Base-by-base conservation (phyloP, 108 stramenopile genomes). In the Cyclotella atomus region DNA sequence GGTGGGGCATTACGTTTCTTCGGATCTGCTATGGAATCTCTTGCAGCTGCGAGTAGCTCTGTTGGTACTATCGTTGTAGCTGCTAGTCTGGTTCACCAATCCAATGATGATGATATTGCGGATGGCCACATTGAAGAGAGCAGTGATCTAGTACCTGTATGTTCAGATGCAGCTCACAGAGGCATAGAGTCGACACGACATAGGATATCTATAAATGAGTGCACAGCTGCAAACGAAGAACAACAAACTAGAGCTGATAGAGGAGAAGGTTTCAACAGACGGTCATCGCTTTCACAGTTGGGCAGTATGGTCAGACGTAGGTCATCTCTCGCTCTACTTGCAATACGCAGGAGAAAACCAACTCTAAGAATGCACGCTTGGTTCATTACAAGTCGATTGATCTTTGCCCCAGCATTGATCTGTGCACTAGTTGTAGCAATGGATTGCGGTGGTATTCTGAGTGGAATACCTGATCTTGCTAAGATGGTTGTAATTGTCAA, bases 401-500 rank as follows among this genome's bases (percentile, higher is more conserved):
- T 91, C 17, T 54, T 89, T 15, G 35, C 88, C 20, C 88, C 91
- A 33, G 79, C 83, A 24, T 27, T 89, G 19, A 79, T 91, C 9
- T 79, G 72, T 50, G 74, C 70, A 9, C 47, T 87, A 16, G 62
- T 89, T 43, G 32, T 91, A 33, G 87, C 62, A 9, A 68, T 86
- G 50, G 90, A 91, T 55, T 91, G 90, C 53, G 76, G 83, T 12
- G 62, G 73, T 30, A n/a, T 83, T 23, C 41, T 87, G 47, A 43
- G 50, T 46, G 68, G 33, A 25, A 70, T 91, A 29, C 87, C 88
- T 3, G 44, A 75, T 67, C 47, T 89, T 49, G 80, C 87, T 17
- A 86, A 86, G 28, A 68, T 91, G 59, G 88, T 91, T 0, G 46
- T 91, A 8, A 83, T 91, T 43, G 61, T 91, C 10, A 91, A 91